phyloP scores from a whole-genome alignment of 2,329 filamentous ascomycete genomes.

The Curvularia eragrostidis region DNA sequence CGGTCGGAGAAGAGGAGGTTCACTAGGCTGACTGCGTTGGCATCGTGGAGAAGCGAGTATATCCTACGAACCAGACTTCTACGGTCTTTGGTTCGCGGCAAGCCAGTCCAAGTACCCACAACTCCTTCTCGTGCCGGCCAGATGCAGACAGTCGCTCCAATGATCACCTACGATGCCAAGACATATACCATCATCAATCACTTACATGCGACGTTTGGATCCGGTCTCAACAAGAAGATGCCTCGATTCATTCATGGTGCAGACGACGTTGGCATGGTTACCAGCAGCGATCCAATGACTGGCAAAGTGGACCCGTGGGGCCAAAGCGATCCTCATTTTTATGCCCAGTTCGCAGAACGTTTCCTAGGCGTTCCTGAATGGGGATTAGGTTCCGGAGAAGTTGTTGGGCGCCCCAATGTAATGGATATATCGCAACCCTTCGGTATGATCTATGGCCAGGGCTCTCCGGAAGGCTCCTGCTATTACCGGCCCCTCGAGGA shows the following conservation, averaged over 20 bases:
- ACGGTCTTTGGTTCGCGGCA: slow-evolving; percentile 80
- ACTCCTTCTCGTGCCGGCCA: slow-evolving; percentile 61
- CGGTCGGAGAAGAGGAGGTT: slow-evolving; percentile 80
- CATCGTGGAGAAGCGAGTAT: slow-evolving; percentile 98
- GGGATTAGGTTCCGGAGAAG: slow-evolving; percentile 77
- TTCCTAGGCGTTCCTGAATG: slow-evolving; percentile 76
- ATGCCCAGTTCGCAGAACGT: slow-evolving; percentile 79
- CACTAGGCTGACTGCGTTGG: slow-evolving; percentile 77
- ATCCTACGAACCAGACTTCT: slow-evolving; percentile 84
- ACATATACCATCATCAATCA: slow-evolving; percentile 80
- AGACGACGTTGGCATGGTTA: slow-evolving; percentile 77
- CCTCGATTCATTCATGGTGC: slow-evolving; percentile 85
- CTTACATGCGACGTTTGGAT: slow-evolving; percentile 77
- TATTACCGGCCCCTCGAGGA: slow-evolving; percentile 80
- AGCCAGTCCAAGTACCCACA: slow-evolving; percentile 66
- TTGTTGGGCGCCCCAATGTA: slow-evolving; percentile 78
- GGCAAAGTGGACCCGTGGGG: slow-evolving; percentile 85
- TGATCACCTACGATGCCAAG: slow-evolving; percentile 85
- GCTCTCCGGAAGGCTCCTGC: slow-evolving; percentile 79
- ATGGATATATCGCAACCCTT: slow-evolving; percentile 91
- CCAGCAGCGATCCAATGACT: slow-evolving; percentile 77
- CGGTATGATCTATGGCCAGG: slow-evolving; percentile 84
- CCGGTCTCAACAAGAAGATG: slow-evolving; percentile 70
- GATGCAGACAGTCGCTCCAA: slow-evolving; percentile 72
- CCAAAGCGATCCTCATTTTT: slow-evolving; percentile 73